Base-by-base conservation (phyloP, 2,329 filamentous ascomycete genomes). In the Venturia pyrina region DNA sequence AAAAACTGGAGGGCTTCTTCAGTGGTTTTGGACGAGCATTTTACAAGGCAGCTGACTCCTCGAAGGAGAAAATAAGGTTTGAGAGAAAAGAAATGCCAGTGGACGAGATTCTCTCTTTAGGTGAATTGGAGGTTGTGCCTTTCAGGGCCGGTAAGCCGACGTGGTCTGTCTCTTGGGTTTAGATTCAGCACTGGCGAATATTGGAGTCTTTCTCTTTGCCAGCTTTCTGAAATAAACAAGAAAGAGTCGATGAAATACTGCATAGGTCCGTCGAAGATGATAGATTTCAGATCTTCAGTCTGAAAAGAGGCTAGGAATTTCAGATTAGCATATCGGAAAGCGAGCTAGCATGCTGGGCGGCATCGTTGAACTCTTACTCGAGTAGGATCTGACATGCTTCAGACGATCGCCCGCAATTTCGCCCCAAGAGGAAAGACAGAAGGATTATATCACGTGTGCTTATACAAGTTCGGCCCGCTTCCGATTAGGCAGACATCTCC, bases 91-190 rank as follows among this genome's bases (percentile, higher is more conserved):
- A 78, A n/a, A 82, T 82, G 70, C 81, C 77, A 67, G 82, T 89
- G 46, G 75, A 78, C 37, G 79, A 84, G 66, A 78, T 82, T 48
- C 72, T 89, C 65, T 80, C 77, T 71, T 84, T 80, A 46, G 77
- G 78, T 0, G 72, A 71, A 13, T 76, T 86, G 15, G 83, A 87
- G 72, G 83, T 90, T 53, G 85, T 89, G 68, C 86, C 86, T 11
- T 90, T 88, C 73, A 78, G 85, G 66, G 81, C 83, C 69, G 86
- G 85, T 2, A 82, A 88, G 78, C 75, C 80, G 71, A 87, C 82
- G 1, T 87, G 84, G 85, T 78, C 77, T 65, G 78, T 84, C 21
- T 44, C 56, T 24, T 67, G 66, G 66, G 34, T 46, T 28, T 65
- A 34, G 60, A 6, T 17, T 15, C 3, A 24, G 6, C 10, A 21